These are phyloP conservation scores for Gypsophila paniculata DNA, from an alignment of 179 eudicot species.

Conservation along the genomic window DNA sequence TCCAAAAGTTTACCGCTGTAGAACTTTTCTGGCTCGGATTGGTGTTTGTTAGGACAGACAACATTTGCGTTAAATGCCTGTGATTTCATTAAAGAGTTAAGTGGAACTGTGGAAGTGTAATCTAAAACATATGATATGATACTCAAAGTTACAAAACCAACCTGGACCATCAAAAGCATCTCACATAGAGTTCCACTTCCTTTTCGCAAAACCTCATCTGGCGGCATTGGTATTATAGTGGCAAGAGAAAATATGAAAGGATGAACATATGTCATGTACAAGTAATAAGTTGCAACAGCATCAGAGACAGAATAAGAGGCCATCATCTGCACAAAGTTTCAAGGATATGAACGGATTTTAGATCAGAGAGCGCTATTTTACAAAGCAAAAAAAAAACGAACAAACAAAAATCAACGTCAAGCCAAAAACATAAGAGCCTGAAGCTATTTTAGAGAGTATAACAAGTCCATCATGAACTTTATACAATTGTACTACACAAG, in stretches of 20 bases:
- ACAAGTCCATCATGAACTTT: neutral
- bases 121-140: neutral
- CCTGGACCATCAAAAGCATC: conserved; percentile 99
- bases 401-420: conserved; percentile 1
- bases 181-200: conserved; percentile 99
- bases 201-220: conserved; percentile 96
- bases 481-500: neutral
- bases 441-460: neutral
- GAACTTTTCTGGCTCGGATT: conserved; percentile 88
- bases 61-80: conserved; percentile 95
- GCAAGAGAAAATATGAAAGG: conserved; percentile 98
- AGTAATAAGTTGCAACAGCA: conserved; percentile 95
- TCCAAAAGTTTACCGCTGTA: conserved; percentile 71
- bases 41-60: conserved; percentile 93
- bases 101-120: neutral
- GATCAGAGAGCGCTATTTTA: conserved; percentile 20
- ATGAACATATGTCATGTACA: conserved; percentile 97
- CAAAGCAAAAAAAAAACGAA: conserved; percentile 8
- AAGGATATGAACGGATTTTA: conserved; percentile 22
- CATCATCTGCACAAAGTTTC: conserved; percentile 73
- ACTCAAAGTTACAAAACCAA: conserved; percentile 26
- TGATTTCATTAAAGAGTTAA: conserved; percentile 20
- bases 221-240: conserved; percentile 97
- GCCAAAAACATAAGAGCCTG: neutral
- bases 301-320: conserved; percentile 99